A percentile compares a stretch with the other conserved stretches of the same genome.
Conservation (phyloP, 129 eudicot genomes). For the Pulicaria dysenterica region DNA sequence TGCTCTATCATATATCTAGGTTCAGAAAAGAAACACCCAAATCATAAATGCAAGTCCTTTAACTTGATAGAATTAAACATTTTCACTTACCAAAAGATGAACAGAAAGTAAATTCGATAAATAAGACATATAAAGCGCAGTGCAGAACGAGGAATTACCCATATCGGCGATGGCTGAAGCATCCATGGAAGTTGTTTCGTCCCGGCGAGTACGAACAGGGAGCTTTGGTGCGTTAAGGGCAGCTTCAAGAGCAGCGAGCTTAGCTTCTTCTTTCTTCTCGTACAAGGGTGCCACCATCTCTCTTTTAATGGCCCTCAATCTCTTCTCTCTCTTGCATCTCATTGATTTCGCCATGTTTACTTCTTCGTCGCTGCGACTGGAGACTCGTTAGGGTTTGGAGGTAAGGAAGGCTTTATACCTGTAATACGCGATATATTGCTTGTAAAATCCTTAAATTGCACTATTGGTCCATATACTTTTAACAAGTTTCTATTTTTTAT, state of each 20-base stretch:
- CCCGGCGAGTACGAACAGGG: conserved; percentile 54
- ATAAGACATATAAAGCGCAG: neutral
- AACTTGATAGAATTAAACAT: too few relatives aligned
- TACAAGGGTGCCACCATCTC: conserved; percentile 76
- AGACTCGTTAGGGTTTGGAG: conserved; percentile 35
- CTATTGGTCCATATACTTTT: conserved; percentile 19
- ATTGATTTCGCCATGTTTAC: conserved; percentile 82
- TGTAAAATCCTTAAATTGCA: conserved; percentile 10
- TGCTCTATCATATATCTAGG: too few relatives aligned
- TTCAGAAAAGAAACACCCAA: too few relatives aligned
- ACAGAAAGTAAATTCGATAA: neutral
- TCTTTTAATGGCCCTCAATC: conserved; percentile 75
- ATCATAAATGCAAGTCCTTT: too few relatives aligned
- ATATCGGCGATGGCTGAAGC: conserved; percentile 34
- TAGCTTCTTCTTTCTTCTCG: conserved; percentile 76
- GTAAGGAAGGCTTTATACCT: conserved; percentile 8
- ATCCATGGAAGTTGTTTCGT: conserved; percentile 25
- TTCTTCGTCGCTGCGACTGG: conserved; percentile 9
- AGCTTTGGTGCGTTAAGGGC: conserved; percentile 91
- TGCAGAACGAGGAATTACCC: conserved; percentile 29
- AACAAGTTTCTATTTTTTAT: neutral
- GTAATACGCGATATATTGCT: neutral
- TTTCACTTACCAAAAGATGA: too few relatives aligned
- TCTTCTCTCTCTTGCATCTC: conserved; percentile 85
- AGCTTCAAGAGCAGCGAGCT: conserved; percentile 73